phyloP scores from a whole-genome alignment of 2,329 filamentous ascomycete species.

The Zymoseptoria pseudotritici region DNA sequence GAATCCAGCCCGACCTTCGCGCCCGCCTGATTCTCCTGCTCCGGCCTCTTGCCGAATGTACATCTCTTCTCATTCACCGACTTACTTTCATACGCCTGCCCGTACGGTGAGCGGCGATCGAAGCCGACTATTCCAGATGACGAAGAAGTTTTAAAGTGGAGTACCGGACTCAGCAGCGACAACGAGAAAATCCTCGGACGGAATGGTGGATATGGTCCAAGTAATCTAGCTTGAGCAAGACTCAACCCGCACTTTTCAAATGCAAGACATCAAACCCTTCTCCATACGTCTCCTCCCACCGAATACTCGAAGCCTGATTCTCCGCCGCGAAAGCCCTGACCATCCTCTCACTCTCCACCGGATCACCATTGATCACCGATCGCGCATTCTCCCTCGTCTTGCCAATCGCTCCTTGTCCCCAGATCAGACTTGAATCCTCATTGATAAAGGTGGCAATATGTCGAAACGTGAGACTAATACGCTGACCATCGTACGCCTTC shows the following conservation, averaged over 20 bases:
- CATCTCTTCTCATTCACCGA: no score
- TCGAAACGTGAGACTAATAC: constrained; percentile 89
- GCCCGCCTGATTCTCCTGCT: no score
- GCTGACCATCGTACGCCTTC: constrained; percentile 62
- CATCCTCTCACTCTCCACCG: constrained; percentile 58
- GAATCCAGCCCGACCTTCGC: no score
- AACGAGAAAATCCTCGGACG: no score
- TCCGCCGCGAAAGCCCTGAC: constrained; percentile 76
- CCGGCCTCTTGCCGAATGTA: no score
- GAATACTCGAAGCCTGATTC: constrained; percentile 63
- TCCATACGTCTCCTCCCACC: constrained; percentile 72
- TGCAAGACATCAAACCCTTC: constrained; percentile 77
- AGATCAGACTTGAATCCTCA: constrained; percentile 59
- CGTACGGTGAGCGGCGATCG: no score
- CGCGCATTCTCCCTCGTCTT: constrained; percentile 58
- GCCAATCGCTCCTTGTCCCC: constrained; percentile 79
- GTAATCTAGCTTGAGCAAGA: neutral
- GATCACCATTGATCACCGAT: constrained; percentile 62
- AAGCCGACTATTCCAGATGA: no score
- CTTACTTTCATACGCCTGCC: no score
- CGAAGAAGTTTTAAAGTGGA: no score
- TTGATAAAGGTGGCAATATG: constrained; percentile 79
- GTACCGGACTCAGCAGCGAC: no score
- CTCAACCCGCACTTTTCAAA: constrained; percentile 26
- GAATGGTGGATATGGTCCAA: neutral